A percentile compares a stretch with the other conserved stretches of the same genome.
phyloP scores from a whole-genome alignment of 306 rosid species.

The Cucumis hystrix region DNA sequence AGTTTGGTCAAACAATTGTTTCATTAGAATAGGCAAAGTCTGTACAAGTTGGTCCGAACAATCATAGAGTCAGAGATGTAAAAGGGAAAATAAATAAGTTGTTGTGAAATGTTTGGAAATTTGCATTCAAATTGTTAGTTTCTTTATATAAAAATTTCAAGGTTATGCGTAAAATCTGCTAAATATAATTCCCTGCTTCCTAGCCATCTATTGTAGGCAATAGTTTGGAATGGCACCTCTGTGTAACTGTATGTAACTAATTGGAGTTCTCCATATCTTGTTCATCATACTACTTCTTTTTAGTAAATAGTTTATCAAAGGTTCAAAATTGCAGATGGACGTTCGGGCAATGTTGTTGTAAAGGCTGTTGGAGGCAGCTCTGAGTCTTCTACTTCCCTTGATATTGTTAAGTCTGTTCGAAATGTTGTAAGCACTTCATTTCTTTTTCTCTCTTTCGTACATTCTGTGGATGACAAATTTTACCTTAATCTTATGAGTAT shows the following conservation, averaged over 20 bases:
- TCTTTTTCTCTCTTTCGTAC: neutral
- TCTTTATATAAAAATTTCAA: neutral
- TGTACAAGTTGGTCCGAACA: neutral
- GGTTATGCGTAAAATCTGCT: neutral
- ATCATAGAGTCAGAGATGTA: neutral
- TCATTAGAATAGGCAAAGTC: neutral
- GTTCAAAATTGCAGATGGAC: slow-evolving; percentile 31
- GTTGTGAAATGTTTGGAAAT: neutral
- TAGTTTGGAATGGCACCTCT: neutral
- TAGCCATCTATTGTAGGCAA: neutral
- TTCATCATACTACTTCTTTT: neutral
- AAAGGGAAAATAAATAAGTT: too few relatives aligned
- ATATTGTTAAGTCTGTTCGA: slow-evolving; percentile 55
- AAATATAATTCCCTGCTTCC: neutral
- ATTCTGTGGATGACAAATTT: neutral
- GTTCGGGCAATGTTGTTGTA: slow-evolving; percentile 23
- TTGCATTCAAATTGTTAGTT: neutral
- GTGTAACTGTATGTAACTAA: neutral
- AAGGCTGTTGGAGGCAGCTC: slow-evolving; percentile 62
- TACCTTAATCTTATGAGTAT: neutral
- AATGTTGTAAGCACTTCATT: slow-evolving; percentile 47
- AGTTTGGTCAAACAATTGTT: neutral
- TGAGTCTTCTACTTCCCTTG: slow-evolving; percentile 59
- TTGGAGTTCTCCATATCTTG: neutral
- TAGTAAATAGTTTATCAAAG: neutral